Evolutionary conservation across 1,139 yeast genomes (phyloP), one percentile per base, ranked within the genome.

Genomic region (Pichia norvegensis): DNA sequence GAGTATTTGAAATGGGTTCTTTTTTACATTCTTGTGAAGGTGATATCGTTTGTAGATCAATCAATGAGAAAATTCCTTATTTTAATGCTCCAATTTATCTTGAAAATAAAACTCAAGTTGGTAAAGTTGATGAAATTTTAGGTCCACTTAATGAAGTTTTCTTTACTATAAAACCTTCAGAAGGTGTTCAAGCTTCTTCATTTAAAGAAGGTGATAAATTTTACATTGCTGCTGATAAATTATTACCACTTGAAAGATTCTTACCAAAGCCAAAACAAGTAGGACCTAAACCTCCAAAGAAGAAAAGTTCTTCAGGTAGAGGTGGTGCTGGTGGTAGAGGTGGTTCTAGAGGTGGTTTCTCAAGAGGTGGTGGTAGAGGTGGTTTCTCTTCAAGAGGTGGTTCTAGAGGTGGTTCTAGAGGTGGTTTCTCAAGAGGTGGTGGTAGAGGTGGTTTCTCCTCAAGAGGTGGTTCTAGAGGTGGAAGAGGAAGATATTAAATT

Each of bases 21-120:
- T 94, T 88, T 65, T 60, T 87, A 67, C 95, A 90, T 66, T 76
- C 95, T 14, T 90, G 96, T 67, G 99, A 94, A 69, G 97, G 96
- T 51, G 98, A 94, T 63, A 85, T 94, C 64, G 95, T 94, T 46
- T 92, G 97, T 72, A 87, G 92, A 63, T 87, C 97, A 42, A 85
- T 85, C 61, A 92, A 92, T 67, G 79, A 86, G 51, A 92, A 92
- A 73, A 76, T 94, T 56, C 99, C 99, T 59, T 94, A 92, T 68
- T 94, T 94, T 78, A 94, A 94, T 70, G 99, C 99, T 27, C 98
- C 98, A 64, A 90, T 94, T 63, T 94, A 84, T 67, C 78, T 92
- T 58, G 97, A 92, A 67, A 92, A 92, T 75, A 84, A 83, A 74
- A 85, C 95, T 29, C 94, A 85, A 63, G 81, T 94, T 46, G 99